Evolutionary conservation across 2,329 filamentous ascomycete species (phyloP), one percentile per base, ranked within the genome.

Genomic region (Aspergillus sp.): DNA sequence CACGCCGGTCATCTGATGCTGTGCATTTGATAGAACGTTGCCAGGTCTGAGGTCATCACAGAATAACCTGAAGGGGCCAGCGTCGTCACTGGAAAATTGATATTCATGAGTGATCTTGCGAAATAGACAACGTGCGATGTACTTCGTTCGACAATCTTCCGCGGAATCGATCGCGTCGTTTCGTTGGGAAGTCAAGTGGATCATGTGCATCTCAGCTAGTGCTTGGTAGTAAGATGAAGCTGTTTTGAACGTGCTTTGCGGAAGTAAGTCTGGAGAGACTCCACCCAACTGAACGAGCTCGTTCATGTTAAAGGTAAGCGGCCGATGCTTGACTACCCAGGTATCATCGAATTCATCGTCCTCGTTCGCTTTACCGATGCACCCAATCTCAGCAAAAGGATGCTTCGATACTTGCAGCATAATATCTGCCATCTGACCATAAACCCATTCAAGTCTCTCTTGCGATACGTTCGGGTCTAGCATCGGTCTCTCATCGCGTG

Each of bases 281-380:
- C 67, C 68, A 13, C 73, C 65, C 23, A 75, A 67, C 52, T 67
- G 72, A 0, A 64, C 71, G 51, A 76, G 55, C 60, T 78, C 73
- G 58, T 80, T 79, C 73, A 79, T 79, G 39, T 76, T 75, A 53
- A 74, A 76, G n/a, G 75, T 79, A n/a, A 79, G 64, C 6, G 77
- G 76, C 58, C 74, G 63, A 59, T 61, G 55, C 19, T 67, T 66
- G 52, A 77, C 74, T 15, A 64, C 60, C 74, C 71, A 81, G 45
- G 55, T 54, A 19, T 63, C 57, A 59, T 51, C 65, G 63, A 17
- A 61, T 3, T 61, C 13, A 25, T 65, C 59, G 9, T 38, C 8
- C 4, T 52, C 28, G 2, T 53, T n/a, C 3, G 17, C 30, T 62
- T 72, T 71, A 32, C 74, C 75, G 52, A 80, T 75, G 23, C 76